Base-by-base conservation (phyloP, 2,329 filamentous ascomycete species). In the Epichloe coenophiala region DNA sequence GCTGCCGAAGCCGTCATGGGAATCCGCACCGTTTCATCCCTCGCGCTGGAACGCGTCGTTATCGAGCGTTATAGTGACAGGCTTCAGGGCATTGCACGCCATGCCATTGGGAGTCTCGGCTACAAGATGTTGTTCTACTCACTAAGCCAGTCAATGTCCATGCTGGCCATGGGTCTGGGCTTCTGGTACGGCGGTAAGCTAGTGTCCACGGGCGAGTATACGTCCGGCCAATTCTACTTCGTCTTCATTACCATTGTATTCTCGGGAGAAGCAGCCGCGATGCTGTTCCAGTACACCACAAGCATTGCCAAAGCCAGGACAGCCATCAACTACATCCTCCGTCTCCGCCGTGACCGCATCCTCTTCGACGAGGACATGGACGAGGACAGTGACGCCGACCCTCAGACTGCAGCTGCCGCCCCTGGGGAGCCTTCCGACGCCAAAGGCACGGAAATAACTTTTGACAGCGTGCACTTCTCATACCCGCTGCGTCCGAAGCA, bases 401-500 rank as follows among this genome's bases (percentile, higher is more conserved):
- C 31, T n/a, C n/a, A n/a, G n/a, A n/a, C n/a, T n/a, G n/a, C n/a
- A n/a, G n/a, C n/a, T n/a, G n/a, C n/a, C n/a, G n/a, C n/a, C n/a
- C n/a, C n/a, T n/a, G n/a, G 51, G 27, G 17, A 48, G 37, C 2
- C 36, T n/a, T 6, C 40, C 0, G 55, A 54, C 21, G 3, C 37
- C 31, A 59, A 65, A 52, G 60, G 65, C 5, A 59, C 64, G n/a
- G 59, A 63, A 1, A 56, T 81, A 0, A 63, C 70, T 15, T 74
- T 81, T 54, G 64, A 71, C 21, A 62, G 75, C 11, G 68, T 84
- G 13, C 60, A 69, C 11, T 84, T 84, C 60, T 67, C 76, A 1
- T 84, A 84, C 52, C 77, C 79, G 4, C 56, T 65, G 39, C 58
- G 68, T 12, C 63, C 67, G 11, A 55, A 60, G 54, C 45, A 63